Base-by-base conservation (phyloP, 257 asterid species). In the Jaltomata sinuosa region DNA sequence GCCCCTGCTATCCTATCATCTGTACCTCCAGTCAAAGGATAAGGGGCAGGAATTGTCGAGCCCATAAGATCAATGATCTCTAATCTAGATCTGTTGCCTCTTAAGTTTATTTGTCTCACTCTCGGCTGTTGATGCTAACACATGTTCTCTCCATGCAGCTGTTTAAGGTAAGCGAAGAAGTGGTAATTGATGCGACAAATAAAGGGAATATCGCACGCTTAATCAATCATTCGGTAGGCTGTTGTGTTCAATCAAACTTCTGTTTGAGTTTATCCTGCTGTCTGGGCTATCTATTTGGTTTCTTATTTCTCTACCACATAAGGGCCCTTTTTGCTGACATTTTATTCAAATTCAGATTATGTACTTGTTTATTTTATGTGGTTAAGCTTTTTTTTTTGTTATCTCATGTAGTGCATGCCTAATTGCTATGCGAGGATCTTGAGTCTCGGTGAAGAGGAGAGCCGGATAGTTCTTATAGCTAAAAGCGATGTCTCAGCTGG, bases 201-300 rank as follows among this genome's bases (percentile, higher is more conserved):
- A 93, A 80, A 87, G 99, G 99, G 85, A 95, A 94, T 85, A 95
- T 97, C n/a, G 99, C 96, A 80, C 99, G 99, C 85, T 86, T 97
- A 88, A 97, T 97, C 87, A 97, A 97, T 85, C 99, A 97, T 83
- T 97, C 99, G 88, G 99, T 97, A 92, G 84, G 90, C 84, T 81
- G 80, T 72, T 77, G 22, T 77, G 18, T 86, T 74, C 77, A 55
- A 22, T 81, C 27, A 77, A 49, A 49, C 27, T 29, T 29, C 42
- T 29, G 62, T 18, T 49, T 74, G 27, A 77, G 64, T 27, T 77
- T 77, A 49, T 77, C 49, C 8, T 77, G 19, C 62, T 77, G 45
- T 49, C 62, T 27, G 45, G 82, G 81, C 38, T 10, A 14, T 29
- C 38, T 10, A 14, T 29, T 77, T 49, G 64, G 64, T 77, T 45